Conservation (phyloP, 2,329 filamentous ascomycete species). For the Thyridium curvatum region DNA sequence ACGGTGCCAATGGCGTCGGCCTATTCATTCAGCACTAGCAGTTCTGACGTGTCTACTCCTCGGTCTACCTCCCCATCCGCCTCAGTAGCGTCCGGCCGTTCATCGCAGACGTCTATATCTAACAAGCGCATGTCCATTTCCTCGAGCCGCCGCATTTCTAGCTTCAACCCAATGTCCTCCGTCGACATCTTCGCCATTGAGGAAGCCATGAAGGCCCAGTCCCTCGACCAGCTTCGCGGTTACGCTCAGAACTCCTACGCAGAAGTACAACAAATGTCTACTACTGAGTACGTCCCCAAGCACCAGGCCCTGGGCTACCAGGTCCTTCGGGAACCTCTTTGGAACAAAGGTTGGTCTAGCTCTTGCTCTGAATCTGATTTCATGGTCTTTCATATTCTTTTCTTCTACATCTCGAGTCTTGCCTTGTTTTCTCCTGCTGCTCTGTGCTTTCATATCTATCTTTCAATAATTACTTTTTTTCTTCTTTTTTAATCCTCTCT, state of each 20-base stretch:
- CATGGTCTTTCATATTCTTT: no score
- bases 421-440: no score
- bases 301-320: slow-evolving; percentile 52
- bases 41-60: slow-evolving; percentile 47
- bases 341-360: slow-evolving; percentile 57
- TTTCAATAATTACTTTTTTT: no score
- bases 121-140: slow-evolving; percentile 45
- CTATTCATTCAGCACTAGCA: slow-evolving; percentile 35
- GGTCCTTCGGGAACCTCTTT: slow-evolving; percentile 53
- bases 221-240: slow-evolving; percentile 54
- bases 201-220: slow-evolving; percentile 53
- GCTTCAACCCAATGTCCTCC: slow-evolving; percentile 49
- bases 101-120: slow-evolving; percentile 44
- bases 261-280: slow-evolving; percentile 46
- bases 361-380: no score
- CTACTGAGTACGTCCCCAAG: slow-evolving; percentile 48
- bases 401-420: no score
- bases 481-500: slow-evolving; percentile 3
- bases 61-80: slow-evolving; percentile 44
- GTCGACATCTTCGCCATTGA: slow-evolving; percentile 52
- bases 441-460: no score
- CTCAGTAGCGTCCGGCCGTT: slow-evolving; percentile 38
- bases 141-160: slow-evolving; percentile 40
- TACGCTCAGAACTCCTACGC: slow-evolving; percentile 49
- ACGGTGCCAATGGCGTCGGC: slow-evolving; percentile 32